Evolutionary conservation across 371 early-diverging fungal species (phyloP).

Genomic region (Saksenaea vasiformis): DNA sequence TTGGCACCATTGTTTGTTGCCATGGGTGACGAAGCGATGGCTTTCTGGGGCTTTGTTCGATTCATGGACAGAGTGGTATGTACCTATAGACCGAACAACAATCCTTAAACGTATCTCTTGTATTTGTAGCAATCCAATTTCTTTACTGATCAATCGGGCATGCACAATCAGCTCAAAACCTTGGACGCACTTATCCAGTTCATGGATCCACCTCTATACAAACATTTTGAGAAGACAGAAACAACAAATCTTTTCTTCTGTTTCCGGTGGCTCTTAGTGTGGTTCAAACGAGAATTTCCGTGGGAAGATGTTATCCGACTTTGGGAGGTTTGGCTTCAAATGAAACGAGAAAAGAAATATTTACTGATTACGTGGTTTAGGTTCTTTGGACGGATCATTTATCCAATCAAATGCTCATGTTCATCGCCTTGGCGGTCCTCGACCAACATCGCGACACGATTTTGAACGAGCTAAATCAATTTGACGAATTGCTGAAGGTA

Average conservation of each 20-base stretch:
- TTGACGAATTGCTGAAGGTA: conserved; percentile 91
- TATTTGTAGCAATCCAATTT: conserved; percentile 72
- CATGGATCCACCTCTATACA: conserved; percentile 78
- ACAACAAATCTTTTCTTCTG: conserved; percentile 88
- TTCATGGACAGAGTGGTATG: conserved; percentile 86
- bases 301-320: conserved; percentile 80
- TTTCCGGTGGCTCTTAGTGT: conserved; percentile 94
- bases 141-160: conserved; percentile 83
- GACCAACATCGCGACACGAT: conserved; percentile 80
- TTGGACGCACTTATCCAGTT: conserved; percentile 78
- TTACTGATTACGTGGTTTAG: conserved; percentile 9
- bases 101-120: background rate
- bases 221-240: conserved; percentile 78
- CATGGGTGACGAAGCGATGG: conserved; percentile 85
- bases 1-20: conserved; percentile 86
- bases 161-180: conserved; percentile 82
- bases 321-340: conserved; percentile 67
- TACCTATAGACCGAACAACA: background rate
- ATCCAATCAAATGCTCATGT: conserved; percentile 79
- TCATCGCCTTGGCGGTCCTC: conserved; percentile 89
- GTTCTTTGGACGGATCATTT: conserved; percentile 86
- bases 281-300: conserved; percentile 94
- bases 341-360: background rate
- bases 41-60: conserved; percentile 90
- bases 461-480: conserved; percentile 70